Percentiles rank a stretch among this genome's conserved stretches.
phyloP scores from a whole-genome alignment of 495 filamentous ascomycete species.

The Pyrenula massariospora region DNA sequence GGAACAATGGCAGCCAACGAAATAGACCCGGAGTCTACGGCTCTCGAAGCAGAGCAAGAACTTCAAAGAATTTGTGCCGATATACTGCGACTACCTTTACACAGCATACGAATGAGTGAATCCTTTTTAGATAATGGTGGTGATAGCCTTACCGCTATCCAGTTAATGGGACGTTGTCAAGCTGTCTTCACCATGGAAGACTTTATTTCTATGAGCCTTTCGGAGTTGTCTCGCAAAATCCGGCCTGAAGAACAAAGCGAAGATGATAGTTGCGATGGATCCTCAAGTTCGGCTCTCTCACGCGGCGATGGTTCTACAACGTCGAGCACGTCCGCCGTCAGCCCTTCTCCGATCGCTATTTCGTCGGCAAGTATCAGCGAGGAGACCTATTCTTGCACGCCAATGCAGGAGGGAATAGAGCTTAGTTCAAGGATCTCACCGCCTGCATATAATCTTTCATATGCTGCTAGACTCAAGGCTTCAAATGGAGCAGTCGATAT shows the following conservation, averaged over 20 bases:
- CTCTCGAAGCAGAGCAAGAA: too few relatives aligned
- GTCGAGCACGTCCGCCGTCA: too few relatives aligned
- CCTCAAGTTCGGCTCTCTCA: too few relatives aligned
- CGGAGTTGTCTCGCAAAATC: too few relatives aligned
- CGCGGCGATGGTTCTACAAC: too few relatives aligned
- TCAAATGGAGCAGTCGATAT: constrained; percentile 18
- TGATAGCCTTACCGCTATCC: constrained; percentile 46
- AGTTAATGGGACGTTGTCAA: constrained; percentile 14
- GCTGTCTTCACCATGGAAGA: too few relatives aligned
- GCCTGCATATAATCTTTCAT: constrained; percentile 51
- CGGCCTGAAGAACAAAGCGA: too few relatives aligned
- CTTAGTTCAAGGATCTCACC: constrained; percentile 43
- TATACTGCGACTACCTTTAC: constrained; percentile 17
- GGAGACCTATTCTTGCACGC: constrained; percentile 55
- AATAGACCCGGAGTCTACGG: too few relatives aligned
- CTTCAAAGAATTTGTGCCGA: constrained; percentile 23
- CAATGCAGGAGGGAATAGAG: constrained; percentile 56
- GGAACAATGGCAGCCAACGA: too few relatives aligned
- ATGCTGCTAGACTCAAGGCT: constrained; percentile 34
- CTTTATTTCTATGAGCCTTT: too few relatives aligned
- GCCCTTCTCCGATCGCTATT: constrained; percentile 36
- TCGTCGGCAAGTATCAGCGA: constrained; percentile 32
- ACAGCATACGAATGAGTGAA: constrained; percentile 25
- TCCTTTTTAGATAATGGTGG: constrained; percentile 40
- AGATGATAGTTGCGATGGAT: too few relatives aligned